Evolutionary conservation across 2,329 filamentous ascomycete species (phyloP), one percentile per base, ranked within the genome.

Genomic region (Capronia americana): DNA sequence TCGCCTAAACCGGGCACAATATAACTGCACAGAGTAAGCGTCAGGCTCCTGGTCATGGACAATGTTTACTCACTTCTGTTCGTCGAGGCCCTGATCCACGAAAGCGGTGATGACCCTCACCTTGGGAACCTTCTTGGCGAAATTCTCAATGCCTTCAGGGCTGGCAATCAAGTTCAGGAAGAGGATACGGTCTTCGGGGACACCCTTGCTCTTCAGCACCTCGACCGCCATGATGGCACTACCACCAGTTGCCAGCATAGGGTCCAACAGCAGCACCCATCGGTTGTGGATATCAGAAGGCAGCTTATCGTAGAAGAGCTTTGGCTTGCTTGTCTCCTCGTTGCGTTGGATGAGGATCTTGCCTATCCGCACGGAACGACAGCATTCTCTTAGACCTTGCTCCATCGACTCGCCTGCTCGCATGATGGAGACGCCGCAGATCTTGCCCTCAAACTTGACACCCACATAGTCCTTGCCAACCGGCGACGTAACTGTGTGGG

Each of bases 101-200:
- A 99, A 99, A 10, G 95, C 92, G 8, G 95, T 98, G 57, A 99
- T 92, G 23, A 99, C 92, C 70, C 93, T 88, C 66, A 98, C 84
- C 75, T 91, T 92, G 46, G 95, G 94, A 75, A 96, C 97, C 74
- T 90, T 91, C 74, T 91, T 86, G 10, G 93, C 92, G 79, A 99
- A 98, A 74, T 91, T 93, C 74, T 88, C 87, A 71, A 96, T 91
- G 5, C 95, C 95, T 76, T 97, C 90, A 0, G 95, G 95, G 77
- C 93, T 97, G n/a, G 95, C 93, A 76, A 99, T 97, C 68, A 99
- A 83, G 79, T 99, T 99, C 65, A 99, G 84, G 82, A 99, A 99
- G 46, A 98, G 83, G 69, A 99, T 99, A 65, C 92, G 90, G 72
- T 98, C 92, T 80, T 98, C 95, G 0, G 93, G 93, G 4, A 99